Evolutionary conservation across 768 basidiomycete species (phyloP), one percentile per base, ranked within the genome.

Genomic region (Tulasnella sp.): DNA sequence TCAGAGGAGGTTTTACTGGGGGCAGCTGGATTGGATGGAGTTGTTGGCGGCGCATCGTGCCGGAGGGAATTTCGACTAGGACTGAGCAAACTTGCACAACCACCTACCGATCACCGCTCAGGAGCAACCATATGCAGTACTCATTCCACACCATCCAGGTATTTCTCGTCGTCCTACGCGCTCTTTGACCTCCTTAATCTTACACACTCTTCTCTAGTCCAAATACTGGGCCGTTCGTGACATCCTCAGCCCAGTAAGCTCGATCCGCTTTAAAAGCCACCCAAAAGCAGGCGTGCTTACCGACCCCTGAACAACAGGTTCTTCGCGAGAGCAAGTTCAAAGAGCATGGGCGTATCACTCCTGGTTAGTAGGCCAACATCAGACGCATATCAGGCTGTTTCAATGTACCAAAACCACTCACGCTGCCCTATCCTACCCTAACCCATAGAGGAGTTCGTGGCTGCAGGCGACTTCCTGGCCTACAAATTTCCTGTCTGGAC

Each of bases 401-500:
- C 61, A 67, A 32, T 67, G 29, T 29, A 11, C 9, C 61, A 67
- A 67, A 35, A 67, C 61, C 61, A 35, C 61, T 67, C 32, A 67
- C 61, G 61, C 29, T 9, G 61, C 61, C 61, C 61, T 29, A 67
- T 67, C 29, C 61, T 76, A 61, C 75, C 75, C 75, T 76, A 76
- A 76, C 57, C 75, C 75, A 73, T 83, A 93, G 97, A 99, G 90
- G 98, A 99, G 85, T 99, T 98, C 82, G 95, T 98, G 39, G 95
- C 94, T 20, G 98, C 98, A 10, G 98, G 98, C 75, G 98, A 99
- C 84, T 99, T 98, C 85, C 86, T 99, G 79, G 88, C 91, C 9
- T 98, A 98, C 90, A 99, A 99, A 87, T 99, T 99, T 85, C 94
- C 95, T 15, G 95, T 98, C 35, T 99, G 98, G 98, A 87, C 90